Conservation (phyloP, 176 grass and related monocot genomes). For the Aegilops umbellulata region DNA sequence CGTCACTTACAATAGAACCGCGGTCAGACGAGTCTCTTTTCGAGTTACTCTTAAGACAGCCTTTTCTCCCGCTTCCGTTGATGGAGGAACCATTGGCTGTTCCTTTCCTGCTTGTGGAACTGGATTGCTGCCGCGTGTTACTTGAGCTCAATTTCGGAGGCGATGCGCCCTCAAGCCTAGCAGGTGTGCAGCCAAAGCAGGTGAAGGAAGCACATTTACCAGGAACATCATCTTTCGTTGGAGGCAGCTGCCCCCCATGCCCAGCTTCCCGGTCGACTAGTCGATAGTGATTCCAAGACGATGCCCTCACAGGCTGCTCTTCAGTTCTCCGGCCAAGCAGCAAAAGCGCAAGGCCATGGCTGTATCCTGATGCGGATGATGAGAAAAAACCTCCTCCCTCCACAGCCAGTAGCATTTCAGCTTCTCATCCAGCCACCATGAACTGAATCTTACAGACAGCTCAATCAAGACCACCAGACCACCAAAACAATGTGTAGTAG, state of each 20-base stretch:
- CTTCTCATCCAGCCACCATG: constrained; percentile 60
- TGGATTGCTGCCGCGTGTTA: constrained; percentile 30
- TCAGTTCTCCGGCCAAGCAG: constrained; percentile 75
- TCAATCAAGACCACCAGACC: neutral
- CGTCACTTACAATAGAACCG: constrained; percentile 38
- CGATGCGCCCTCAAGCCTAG: constrained; percentile 49
- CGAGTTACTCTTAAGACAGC: constrained; percentile 69
- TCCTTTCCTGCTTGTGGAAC: constrained; percentile 28
- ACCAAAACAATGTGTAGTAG: neutral
- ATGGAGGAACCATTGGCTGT: constrained; percentile 13
- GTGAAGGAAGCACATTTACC: constrained; percentile 66
- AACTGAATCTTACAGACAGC: constrained; percentile 22
- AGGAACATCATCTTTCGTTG: constrained; percentile 48
- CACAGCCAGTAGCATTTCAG: constrained; percentile 91
- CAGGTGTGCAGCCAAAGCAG: constrained; percentile 62
- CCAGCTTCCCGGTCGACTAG: constrained; percentile 49
- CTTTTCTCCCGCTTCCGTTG: constrained; percentile 44
- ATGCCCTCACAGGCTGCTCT: constrained; percentile 66
- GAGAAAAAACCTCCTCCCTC: constrained; percentile 96
- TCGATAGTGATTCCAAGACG: constrained; percentile 66
- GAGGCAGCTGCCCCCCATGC: constrained; percentile 39
- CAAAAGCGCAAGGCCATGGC: constrained; percentile 73
- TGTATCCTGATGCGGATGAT: constrained; percentile 89
- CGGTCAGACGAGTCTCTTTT: constrained; percentile 62
- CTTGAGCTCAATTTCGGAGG: constrained; percentile 44